Percentiles rank a stretch among this genome's conserved stretches.
Conservation (phyloP, 148 eudicot species). For the Dysphania ambrosioides region DNA sequence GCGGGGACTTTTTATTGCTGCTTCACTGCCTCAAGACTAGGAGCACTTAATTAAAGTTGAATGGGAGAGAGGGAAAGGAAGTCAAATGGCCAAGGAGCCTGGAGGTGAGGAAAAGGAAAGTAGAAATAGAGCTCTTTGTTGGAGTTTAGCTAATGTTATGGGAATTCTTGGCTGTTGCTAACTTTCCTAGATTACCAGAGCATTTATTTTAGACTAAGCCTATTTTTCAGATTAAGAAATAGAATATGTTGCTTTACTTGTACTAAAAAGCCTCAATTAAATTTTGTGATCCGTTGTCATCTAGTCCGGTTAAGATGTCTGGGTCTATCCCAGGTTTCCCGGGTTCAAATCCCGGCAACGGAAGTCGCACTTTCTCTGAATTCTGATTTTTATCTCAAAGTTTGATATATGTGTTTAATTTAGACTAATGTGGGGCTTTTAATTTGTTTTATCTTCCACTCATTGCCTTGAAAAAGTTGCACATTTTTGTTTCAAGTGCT, state of each 20-base stretch:
- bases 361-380: constrained; percentile 19
- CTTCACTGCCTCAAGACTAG: not conserved
- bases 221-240: not conserved
- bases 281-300: constrained; percentile 43
- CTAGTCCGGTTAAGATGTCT: constrained; percentile 56
- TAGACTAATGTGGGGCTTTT: not conserved
- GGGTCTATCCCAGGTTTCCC: constrained; percentile 48
- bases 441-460: not conserved
- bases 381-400: not conserved
- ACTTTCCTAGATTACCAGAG: not conserved
- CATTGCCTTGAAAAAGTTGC: not conserved
- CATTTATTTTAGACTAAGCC: not conserved
- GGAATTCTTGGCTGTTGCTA: not conserved
- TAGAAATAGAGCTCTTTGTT: not conserved
- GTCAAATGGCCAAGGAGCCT: not conserved
- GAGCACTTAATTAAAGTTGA: not conserved
- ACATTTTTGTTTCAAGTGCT: not conserved
- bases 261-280: not conserved
- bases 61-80: not conserved
- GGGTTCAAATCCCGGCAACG: constrained; percentile 56
- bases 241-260: not conserved
- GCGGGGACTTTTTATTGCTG: not conserved
- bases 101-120: constrained; percentile 3
- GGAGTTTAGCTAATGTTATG: not conserved
- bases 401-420: not conserved